Evolutionary conservation across 2,329 filamentous ascomycete genomes (phyloP), one percentile per base, ranked within the genome.

Genomic region (Xylariomycetidae sp.): DNA sequence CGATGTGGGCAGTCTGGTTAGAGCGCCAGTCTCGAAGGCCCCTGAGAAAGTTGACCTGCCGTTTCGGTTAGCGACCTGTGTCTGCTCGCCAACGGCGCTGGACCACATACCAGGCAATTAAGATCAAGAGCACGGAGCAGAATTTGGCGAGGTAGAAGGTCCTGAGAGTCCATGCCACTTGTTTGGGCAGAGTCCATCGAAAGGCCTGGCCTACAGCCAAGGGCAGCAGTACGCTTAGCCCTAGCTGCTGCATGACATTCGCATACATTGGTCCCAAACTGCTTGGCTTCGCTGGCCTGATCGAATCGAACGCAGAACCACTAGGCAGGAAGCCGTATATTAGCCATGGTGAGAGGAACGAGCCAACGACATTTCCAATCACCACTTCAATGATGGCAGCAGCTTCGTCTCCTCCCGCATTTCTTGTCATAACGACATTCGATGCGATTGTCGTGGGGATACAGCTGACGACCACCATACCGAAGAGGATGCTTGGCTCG

Each of bases 341-440:
- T 35, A 82, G 61, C 8, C 74, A 69, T 0, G 82, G 81, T 0
- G 77, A 76, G 10, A 86, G 50, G 51, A 86, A 84, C 0, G 80
- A 72, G 2, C 81, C 82, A 1, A 79, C 60, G 8, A 85, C 68
- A 54, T 86, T 85, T 19, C 80, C 82, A 27, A 86, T 61, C 7
- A 84, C 69, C 2, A 83, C 80, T 49, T 84, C 79, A 19, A 85
- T 79, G 39, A 82, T 67, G 30, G 74, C 74, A 0, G 76, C 73
- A 3, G 74, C 74, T 38, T 78, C 74, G 44, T 85, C 82, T 5
- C 82, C 82, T 23, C 79, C 75, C 0, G 82, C 75, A 24, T 75
- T 68, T 17, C 79, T 64, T 5, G 82, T 85, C 79, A 85, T 85
- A 25, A 85, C 77, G 6, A 84, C 77, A 52, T 85, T 85, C 28